phyloP scores from a whole-genome alignment of 2,329 filamentous ascomycete genomes.

The Colletotrichum scovillei region DNA sequence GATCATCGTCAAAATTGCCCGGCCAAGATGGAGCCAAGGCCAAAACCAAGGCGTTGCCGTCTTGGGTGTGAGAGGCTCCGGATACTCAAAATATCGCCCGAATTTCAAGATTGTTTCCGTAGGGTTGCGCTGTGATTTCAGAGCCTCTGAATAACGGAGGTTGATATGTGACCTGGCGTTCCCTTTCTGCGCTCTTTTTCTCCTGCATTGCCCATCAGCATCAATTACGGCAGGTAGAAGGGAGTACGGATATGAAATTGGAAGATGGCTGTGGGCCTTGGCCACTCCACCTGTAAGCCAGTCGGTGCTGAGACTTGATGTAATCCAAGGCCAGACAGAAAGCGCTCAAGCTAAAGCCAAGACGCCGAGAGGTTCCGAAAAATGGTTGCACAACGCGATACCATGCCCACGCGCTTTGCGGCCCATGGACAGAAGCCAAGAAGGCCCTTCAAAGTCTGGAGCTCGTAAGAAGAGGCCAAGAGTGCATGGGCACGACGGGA shows the following conservation, averaged over 20 bases:
- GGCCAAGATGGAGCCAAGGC: constrained; percentile 29
- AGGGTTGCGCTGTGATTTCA: constrained; percentile 18
- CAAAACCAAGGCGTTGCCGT: constrained; percentile 14
- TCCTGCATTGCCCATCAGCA: constrained; percentile 9
- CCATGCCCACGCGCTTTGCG: constrained; percentile 8
- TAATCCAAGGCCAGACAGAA: constrained; percentile 30
- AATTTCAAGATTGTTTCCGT: neutral
- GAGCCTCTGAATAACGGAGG: constrained; percentile 1
- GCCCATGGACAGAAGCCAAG: neutral
- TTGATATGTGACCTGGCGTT: neutral
- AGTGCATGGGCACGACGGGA: constrained; percentile 25
- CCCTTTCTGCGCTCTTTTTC: neutral
- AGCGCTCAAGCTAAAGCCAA: constrained; percentile 26
- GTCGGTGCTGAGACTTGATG: constrained; percentile 31
- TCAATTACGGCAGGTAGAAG: neutral
- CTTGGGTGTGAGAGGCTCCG: constrained; percentile 5
- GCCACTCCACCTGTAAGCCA: constrained; percentile 5
- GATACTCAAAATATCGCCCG: neutral
- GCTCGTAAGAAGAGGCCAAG: constrained; percentile 25
- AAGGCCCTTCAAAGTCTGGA: constrained; percentile 23
- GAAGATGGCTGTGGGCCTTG: constrained; percentile 20
- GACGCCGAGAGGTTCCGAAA: constrained; percentile 29
- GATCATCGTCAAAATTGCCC: constrained; percentile 20
- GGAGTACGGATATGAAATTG: constrained; percentile 12
- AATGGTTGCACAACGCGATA: constrained; percentile 1